phyloP scores from a whole-genome alignment of 192 early-diverging fungal genomes.

The Coemansia sp. region DNA sequence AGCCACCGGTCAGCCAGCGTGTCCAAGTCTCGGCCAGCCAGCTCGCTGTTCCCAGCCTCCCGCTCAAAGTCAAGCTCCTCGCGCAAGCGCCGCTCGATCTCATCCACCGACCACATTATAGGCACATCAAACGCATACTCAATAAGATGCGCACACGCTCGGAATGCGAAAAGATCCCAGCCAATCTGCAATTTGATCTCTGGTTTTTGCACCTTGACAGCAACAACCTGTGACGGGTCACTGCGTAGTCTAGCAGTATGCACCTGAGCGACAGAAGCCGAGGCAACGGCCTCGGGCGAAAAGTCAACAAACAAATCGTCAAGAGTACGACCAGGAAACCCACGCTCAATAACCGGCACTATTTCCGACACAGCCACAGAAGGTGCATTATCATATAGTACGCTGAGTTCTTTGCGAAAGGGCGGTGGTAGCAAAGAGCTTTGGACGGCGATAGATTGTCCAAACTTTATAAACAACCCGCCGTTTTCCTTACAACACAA shows the following conservation, averaged over 20 bases:
- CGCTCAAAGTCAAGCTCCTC: slow-evolving; percentile 90
- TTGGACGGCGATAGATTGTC: slow-evolving; percentile 74
- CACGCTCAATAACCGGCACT: slow-evolving; percentile 65
- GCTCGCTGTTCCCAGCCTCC: slow-evolving; percentile 80
- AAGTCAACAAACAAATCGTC: slow-evolving; percentile 75
- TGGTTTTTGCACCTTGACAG: slow-evolving; percentile 95
- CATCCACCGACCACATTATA: slow-evolving; percentile 75
- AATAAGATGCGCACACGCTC: slow-evolving; percentile 63
- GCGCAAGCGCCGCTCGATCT: slow-evolving; percentile 71
- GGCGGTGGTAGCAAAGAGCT: slow-evolving; percentile 65
- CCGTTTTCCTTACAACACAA: slow-evolving; percentile 80
- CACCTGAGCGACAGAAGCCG: slow-evolving; percentile 95
- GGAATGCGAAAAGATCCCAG: slow-evolving; percentile 77
- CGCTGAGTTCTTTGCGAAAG: slow-evolving; percentile 63
- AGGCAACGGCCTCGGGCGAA: slow-evolving; percentile 69
- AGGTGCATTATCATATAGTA: slow-evolving; percentile 84
- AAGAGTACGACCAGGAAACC: slow-evolving; percentile 62
- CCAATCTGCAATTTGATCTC: slow-evolving; percentile 82
- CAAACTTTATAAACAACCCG: slow-evolving; percentile 92
- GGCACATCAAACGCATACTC: slow-evolving; percentile 85
- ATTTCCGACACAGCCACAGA: slow-evolving; percentile 67
- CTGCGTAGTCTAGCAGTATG: slow-evolving; percentile 67
- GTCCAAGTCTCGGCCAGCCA: slow-evolving; percentile 55
- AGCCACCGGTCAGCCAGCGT: slow-evolving; percentile 59
- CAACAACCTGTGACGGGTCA: slow-evolving; percentile 64